Base-by-base conservation (phyloP, 257 asterid genomes). In the Solanum habrochaites region DNA sequence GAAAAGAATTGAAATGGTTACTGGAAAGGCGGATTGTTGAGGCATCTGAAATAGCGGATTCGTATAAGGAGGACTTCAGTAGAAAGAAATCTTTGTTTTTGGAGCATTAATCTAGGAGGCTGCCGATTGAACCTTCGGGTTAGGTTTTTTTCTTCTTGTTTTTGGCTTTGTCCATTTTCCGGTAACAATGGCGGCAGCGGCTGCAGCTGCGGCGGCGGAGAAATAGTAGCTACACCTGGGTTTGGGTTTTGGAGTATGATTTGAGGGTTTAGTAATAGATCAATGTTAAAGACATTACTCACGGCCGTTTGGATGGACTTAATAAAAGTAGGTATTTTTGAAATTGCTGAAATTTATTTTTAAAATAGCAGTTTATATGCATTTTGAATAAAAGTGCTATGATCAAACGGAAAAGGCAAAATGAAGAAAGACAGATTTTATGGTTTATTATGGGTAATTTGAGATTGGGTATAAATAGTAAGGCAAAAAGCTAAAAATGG, bases 71-170 rank as follows among this genome's bases (percentile, higher is more conserved):
- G 62, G 62, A 93, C 83, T 73, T 97, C 98, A 42, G 93, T 84
- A 87, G 93, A 52, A 88, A 97, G 98, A n/a, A n/a, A 94, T 93
- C 92, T 89, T 95, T 95, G 43, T 90, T 88, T 85, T 90, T 93
- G 62, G 96, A 90, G 91, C 96, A 95, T 6, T 72, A 94, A 87
- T 93, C 97, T 60, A 97, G 94, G 72, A 97, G 94, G 72, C 89
- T 39, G 93, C 25, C 98, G 98, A 95, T 70, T 94, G 94, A n/a
- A n/a, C 89, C 42, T 86, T 97, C 99, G 98, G 3, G 95, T 91
- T 43, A 83, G 87, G 64, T 91, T 94, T 87, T 94, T 87, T 90
- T 97, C 92, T 90, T 94, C 93, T 94, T 97, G 89, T 83, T 90
- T 62, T 72, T 83, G 23, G 29, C 6, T 47, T 47, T 80, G 27